Evolutionary conservation across 352 stramenopile genomes (phyloP).

Genomic region (Pythium sukuiense): DNA sequence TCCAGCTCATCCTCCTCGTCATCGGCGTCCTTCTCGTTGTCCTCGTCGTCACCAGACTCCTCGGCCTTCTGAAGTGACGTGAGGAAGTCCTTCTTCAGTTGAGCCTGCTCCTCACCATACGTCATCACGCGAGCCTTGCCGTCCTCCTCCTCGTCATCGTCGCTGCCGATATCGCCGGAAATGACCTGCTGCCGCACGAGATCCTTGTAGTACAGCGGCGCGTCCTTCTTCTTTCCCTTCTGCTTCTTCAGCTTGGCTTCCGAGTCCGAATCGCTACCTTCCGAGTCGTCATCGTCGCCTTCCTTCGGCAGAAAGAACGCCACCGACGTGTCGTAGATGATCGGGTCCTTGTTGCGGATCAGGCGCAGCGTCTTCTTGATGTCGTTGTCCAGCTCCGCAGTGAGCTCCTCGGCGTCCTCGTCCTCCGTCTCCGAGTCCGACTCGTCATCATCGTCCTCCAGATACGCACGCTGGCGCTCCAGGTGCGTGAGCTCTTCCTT

Average conservation of each 20-base stretch:
- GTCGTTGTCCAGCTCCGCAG: slow-evolving; percentile 64
- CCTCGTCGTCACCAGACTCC: slow-evolving; percentile 32
- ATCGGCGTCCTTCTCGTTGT: slow-evolving; percentile 29
- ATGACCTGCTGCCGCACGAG: slow-evolving; percentile 95
- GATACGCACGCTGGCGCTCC: slow-evolving; percentile 39
- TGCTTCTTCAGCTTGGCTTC: slow-evolving; percentile 30
- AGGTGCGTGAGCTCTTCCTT: slow-evolving; percentile 76
- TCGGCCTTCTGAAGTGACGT: slow-evolving; percentile 37
- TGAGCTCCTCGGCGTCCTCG: slow-evolving; percentile 83
- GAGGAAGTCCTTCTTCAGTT: slow-evolving; percentile 73
- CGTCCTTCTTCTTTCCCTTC: slow-evolving; percentile 35
- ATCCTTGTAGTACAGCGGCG: slow-evolving; percentile 93
- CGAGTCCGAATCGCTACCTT: slow-evolving; percentile 24
- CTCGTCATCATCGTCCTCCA: slow-evolving; percentile 55
- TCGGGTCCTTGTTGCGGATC: slow-evolving; percentile 89
- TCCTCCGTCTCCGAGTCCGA: slow-evolving; percentile 84
- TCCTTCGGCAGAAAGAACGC: slow-evolving; percentile 85
- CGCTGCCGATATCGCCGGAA: slow-evolving; percentile 65
- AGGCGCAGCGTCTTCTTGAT: slow-evolving; percentile 87
- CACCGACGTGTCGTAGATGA: slow-evolving; percentile 91
- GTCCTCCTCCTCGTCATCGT: slow-evolving; percentile 79
- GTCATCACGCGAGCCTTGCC: slow-evolving; percentile 44
- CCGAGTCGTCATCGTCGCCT: slow-evolving; percentile 26
- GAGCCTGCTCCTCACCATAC: slow-evolving; percentile 68
- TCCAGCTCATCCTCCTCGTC: slow-evolving; percentile 72